Base-by-base conservation (phyloP, 1,284 basidiomycete species). In the Cutaneotrichosporon cavernicola region DNA sequence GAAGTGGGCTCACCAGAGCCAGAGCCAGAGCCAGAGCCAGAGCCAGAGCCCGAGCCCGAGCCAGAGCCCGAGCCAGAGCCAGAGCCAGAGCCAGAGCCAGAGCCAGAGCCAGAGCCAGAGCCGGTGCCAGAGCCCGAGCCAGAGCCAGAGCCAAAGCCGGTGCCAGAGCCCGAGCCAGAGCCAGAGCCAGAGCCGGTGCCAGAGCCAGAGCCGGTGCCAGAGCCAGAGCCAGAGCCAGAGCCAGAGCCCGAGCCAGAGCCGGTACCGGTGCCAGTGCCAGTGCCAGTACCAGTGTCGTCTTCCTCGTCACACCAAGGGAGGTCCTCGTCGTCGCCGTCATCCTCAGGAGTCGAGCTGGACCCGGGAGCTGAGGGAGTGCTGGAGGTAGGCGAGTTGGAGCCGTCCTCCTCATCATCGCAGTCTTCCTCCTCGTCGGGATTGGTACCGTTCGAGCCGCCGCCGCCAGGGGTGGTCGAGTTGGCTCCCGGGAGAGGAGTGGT, bases 401-500 rank as follows among this genome's bases (percentile, higher is more conserved):
- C 11, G 46, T 8, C 22, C 21, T 56, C 53, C 11, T 56, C 49
- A 5, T 51, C 49, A 11, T 22, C 49, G 49, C 21, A 51, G 49
- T 21, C 46, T 16, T 47, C 46, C 8, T 36, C 34, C 7, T 36
- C 34, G 10, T 47, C 18, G 22, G 55, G 22, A 22, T 21, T 18
- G 55, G 55, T 10, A 2, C 36, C 22, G 53, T 36, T 56, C 10
- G 87, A 83, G 16, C 83, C 72, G 8, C 81, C 80, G 18, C 81
- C 80, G 5, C 63, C 46, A 83, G 85, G 10, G 31, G 69, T 56
- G 14, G 58, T 46, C 43, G 43, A n/a, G 51, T 85, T 74, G n/a
- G 87, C 84, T 0, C 91, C 87, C 73, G 40, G 40, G 40, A 18
- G 5, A 6, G 34, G 34, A 36, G 40, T 43, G 43, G 43, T 46